Conservation (phyloP, 331 rosid species). For the Rosa hybrid region DNA sequence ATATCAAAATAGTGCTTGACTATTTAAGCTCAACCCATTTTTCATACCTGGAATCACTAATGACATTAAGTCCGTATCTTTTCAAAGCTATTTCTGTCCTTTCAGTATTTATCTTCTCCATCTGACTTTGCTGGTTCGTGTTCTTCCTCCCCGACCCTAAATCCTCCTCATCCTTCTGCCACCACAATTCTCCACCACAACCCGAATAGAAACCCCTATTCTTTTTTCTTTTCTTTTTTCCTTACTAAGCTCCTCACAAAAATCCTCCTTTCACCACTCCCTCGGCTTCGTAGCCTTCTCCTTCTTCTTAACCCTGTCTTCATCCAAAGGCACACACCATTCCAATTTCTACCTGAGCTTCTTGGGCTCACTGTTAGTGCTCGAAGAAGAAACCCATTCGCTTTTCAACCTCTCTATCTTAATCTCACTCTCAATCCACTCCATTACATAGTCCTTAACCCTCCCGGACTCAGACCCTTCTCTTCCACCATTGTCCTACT, state of each 20-base stretch:
- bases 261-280: conserved; percentile 99
- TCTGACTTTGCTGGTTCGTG: too few species aligned
- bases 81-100: too few species aligned
- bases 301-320: conserved; percentile 51
- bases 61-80: too few species aligned
- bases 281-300: conserved; percentile 74
- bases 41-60: too few species aligned
- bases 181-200: conserved; percentile 19
- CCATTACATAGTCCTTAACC: conserved; percentile 97
- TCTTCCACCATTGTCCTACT: conserved; percentile 69
- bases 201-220: conserved; percentile 49
- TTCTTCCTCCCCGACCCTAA: conserved; percentile 42
- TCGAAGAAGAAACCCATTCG: conserved; percentile 73
- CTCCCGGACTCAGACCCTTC: conserved; percentile 73
- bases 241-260: conserved; percentile 82
- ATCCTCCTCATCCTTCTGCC: conserved; percentile 70
- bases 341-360: conserved; percentile 75
- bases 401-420: conserved; percentile 72
- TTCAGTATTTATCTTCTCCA: too few species aligned
- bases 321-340: conserved; percentile 90
- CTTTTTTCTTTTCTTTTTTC: conserved; percentile 53
- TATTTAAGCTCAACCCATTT: too few species aligned
- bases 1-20: too few species aligned
- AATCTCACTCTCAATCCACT: conserved; percentile 97
- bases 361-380: conserved; percentile 35